Base-by-base conservation (phyloP, 2,329 filamentous ascomycete genomes). In the Truncatella angustata region DNA sequence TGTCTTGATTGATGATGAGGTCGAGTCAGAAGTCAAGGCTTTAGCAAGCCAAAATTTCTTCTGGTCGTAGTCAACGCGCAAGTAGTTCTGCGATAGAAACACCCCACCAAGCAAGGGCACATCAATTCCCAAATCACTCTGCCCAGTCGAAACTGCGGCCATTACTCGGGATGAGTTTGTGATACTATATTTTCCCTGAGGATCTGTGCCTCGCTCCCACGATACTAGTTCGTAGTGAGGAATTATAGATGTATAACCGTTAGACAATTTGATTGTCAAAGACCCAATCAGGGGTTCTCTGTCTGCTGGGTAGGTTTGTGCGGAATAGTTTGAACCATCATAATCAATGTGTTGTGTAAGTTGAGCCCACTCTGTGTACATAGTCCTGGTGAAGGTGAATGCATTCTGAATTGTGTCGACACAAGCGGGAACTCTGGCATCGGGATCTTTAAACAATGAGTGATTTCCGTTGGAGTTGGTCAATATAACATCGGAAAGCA, bases 391-490 rank as follows among this genome's bases (percentile, higher is more conserved):
- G 16, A 58, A 46, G 2, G 48, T 51, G 7, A 58, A 58, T 43
- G 53, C 50, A 32, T 57, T 58, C 11, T 58, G 56, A 2, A 58
- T 50, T 5, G 56, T 53, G n/a, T 58, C 56, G 20, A 58, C 54
- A 11, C 56, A 58, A n/a, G 56, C 56, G 3, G 56, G 51, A 2
- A 58, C 48, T 16, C 49, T 39, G 30, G 45, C 44, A 40, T 37
- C 53, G 4, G 51, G n/a, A 3, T 57, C 55, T 43, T 18, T 43
- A 45, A 53, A 55, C 2, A 58, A 50, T 2, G 56, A 57, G 26
- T 55, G 52, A 4, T 58, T 49, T 34, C 56, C 56, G 28, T 58
- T 32, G 12, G 49, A 43, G 48, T 58, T 58, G 48, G 47, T 57
- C 5, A 58, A 48, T 2, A 52, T 23, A 9, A 58, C 54, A 16